Evolutionary conservation across 306 rosid genomes (phyloP), one percentile per base, ranked within the genome.

Genomic region (Quercus variabilis): DNA sequence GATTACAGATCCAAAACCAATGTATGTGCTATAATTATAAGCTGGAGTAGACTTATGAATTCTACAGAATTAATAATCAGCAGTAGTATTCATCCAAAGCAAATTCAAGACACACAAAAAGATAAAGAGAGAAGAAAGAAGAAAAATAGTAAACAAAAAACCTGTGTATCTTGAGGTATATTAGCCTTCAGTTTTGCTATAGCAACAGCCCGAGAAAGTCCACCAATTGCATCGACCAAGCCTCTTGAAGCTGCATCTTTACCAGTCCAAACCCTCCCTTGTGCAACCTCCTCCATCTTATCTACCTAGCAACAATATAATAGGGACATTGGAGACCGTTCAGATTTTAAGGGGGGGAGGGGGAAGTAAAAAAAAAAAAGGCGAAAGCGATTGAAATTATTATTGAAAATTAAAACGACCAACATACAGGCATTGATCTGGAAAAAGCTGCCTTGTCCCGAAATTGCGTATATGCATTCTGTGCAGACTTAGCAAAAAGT

Each of bases 201-300:
- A 64, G 99, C 95, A 56, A 95, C 82, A 69, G 99, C 99, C 46
- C 94, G 90, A 70, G 98, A 92, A 78, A 92, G 83, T 20, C 99
- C 99, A 62, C 99, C 98, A 30, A 92, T 81, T 18, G 99, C 99
- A 83, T 95, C 99, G 20, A 95, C 89, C 78, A 95, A 87, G 77
- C 99, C 97, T 33, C 43, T 85, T 5, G 91, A 90, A 60, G 86
- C 95, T 57, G 99, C 98, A 31, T 92, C 98, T 60, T 88, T 87
- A 73, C 98, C 97, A 0, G 96, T 83, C 99, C 99, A 92, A 76
- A 95, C 92, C 83, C 99, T 90, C 70, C 99, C 99, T 76, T 92
- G 97, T 55, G 99, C 99, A 79, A 95, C 89, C 85, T 88, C 92
- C 81, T 95, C 97, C 98, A 92, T 95, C 83, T 92, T 84, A 71